These are phyloP conservation scores for Rhododendron mucronatum DNA, from an alignment of 148 eudicot species.

Conservation along the genomic window DNA sequence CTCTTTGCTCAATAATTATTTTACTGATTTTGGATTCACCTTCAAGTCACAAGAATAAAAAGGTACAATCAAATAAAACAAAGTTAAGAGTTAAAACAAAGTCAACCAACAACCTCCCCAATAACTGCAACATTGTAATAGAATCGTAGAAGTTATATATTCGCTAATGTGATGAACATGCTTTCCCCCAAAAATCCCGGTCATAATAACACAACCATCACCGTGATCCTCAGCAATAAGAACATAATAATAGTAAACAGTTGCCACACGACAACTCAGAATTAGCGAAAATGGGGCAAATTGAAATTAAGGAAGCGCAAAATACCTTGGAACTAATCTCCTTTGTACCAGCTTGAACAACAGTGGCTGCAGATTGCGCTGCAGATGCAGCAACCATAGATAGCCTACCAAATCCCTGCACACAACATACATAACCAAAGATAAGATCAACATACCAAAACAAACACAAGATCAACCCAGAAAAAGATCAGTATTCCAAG, in stretches of 20 bases:
- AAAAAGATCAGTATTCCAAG: not conserved
- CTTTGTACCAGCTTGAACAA: constrained; percentile 85
- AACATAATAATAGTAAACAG: not conserved
- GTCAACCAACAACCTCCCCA: not conserved
- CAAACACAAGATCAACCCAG: not conserved
- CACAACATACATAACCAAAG: not conserved
- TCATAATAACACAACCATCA: not conserved
- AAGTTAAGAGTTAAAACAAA: not conserved
- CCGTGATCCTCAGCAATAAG: not conserved
- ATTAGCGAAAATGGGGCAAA: not conserved
- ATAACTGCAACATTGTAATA: not conserved
- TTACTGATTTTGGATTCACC: not conserved
- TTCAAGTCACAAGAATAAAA: not conserved
- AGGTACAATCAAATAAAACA: not conserved
- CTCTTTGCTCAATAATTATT: not conserved
- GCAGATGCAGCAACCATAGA: constrained; percentile 78
- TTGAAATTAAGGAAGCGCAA: not conserved
- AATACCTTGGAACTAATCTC: constrained; percentile 75
- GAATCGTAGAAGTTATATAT: not conserved
- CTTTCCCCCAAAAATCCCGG: not conserved
- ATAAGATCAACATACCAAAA: not conserved
- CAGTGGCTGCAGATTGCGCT: constrained; percentile 82
- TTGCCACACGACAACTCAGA: not conserved
- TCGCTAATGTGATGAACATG: not conserved
- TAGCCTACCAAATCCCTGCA: constrained; percentile 82